Percentiles rank a stretch among this genome's conserved stretches.
These are phyloP conservation scores for Hansenula anomala DNA, from an alignment of 1,139 yeast species.

Conservation along the genomic window DNA sequence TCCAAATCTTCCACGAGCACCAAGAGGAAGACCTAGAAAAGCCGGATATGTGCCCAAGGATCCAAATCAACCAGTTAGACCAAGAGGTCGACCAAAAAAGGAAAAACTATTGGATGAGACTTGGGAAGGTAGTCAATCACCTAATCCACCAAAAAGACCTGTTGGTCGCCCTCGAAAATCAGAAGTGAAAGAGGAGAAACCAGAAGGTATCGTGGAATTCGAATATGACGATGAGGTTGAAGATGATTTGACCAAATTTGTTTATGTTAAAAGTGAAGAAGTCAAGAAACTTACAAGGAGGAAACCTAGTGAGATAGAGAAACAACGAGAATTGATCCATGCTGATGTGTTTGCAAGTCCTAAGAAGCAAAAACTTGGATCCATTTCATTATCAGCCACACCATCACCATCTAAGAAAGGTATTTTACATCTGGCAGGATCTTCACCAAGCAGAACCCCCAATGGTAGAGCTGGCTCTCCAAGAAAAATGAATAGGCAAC, in stretches of 20 bases:
- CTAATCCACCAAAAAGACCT: too few relatives aligned
- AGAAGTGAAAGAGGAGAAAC: slow-evolving; percentile 1
- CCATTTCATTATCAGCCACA: slow-evolving; percentile 8
- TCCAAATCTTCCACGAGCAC: neutral
- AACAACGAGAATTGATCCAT: slow-evolving; percentile 3
- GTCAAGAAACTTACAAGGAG: slow-evolving; percentile 1
- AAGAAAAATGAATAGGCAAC: slow-evolving; percentile 5
- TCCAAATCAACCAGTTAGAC: neutral
- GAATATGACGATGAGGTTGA: slow-evolving; percentile 1
- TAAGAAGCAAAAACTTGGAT: slow-evolving; percentile 16
- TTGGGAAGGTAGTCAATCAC: too few relatives aligned
- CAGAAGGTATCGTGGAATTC: neutral
- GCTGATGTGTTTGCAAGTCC: slow-evolving; percentile 20
- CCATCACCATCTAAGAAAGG: slow-evolving; percentile 24
- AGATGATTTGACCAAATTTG: slow-evolving; percentile 1
- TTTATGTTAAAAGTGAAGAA: neutral
- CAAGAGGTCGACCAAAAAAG: neutral
- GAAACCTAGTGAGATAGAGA: neutral
- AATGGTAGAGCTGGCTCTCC: slow-evolving; percentile 42
- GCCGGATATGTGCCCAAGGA: neutral
- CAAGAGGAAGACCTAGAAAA: slow-evolving; percentile 3
- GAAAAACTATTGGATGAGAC: neutral
- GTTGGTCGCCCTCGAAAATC: too few relatives aligned
- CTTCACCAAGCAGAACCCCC: slow-evolving; percentile 31
- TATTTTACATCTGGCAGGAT: slow-evolving; percentile 8